Base-by-base conservation (phyloP, 257 asterid genomes). In the Lantana camara region DNA sequence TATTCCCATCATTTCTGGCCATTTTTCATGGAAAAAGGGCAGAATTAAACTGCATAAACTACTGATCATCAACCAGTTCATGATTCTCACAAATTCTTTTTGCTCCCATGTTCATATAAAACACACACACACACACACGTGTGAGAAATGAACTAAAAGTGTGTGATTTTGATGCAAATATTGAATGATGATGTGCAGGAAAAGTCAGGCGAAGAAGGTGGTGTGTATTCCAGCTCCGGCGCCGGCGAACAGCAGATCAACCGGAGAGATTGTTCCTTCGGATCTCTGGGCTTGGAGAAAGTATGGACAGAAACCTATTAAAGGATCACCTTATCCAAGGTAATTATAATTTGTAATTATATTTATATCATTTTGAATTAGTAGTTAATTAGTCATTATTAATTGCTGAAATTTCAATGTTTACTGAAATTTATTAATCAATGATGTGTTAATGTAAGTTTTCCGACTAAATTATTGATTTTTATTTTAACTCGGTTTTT, bases 211-310 rank as follows among this genome's bases (percentile, higher is more conserved):
- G 12, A 89, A 82, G 79, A 92, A 85, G 77, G 98, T 92, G 3
- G 93, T 92, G 7, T 87, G 94, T 45, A 82, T 90, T 56, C 95
- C 97, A 2, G 94, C 97, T 45, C 90, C 95, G 32, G 78, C 90
- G 3, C 91, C 95, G 1, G 97, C 82, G 38, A 85, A 81, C 75
- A 83, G 88, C 81, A 73, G 89, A 65, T 44, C 86, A 0, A 80
- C 80, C 14, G 97, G 95, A 27, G 97, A 90, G 68, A 70, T 87
- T 22, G 94, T 87, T 55, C 97, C 97, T 0, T 87, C 97, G 5
- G 97, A 90, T 75, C 83, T 87, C 19, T 90, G 97, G 97, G 95
- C 96, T 1, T 89, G 96, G 95, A 76, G 96, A 55, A 90, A 90
- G 75, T 89, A 89, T 46, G 96, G 96, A 0, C 96, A 89, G 75